Conservation (phyloP, 2,329 filamentous ascomycete genomes). For the Gnomoniopsis smithogilvyi region DNA sequence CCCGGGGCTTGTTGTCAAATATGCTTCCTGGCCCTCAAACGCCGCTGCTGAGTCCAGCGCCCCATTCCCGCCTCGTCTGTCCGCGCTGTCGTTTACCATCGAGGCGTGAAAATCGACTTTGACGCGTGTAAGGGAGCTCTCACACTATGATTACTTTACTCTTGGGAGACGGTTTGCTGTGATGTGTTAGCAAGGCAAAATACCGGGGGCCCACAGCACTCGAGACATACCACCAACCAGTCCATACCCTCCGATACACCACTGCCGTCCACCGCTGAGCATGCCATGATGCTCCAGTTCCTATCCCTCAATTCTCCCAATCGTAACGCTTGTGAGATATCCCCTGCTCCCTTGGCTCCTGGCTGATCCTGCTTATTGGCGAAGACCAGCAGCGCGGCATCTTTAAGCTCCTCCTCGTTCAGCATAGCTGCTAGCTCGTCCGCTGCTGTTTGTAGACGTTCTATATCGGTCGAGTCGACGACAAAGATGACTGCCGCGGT, state of each 20-base stretch:
- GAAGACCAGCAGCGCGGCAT: conserved; percentile 89
- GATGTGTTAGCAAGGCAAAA: conserved; percentile 10
- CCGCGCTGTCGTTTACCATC: background rate
- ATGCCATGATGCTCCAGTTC: conserved; percentile 99
- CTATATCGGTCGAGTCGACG: conserved; percentile 96
- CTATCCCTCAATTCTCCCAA: conserved; percentile 89
- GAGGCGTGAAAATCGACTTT: conserved; percentile 1
- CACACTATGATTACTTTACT: conserved; percentile 24
- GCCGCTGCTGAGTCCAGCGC: conserved; percentile 16
- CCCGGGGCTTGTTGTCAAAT: background rate
- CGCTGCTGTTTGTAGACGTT: conserved; percentile 85
- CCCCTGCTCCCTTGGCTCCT: conserved; percentile 91
- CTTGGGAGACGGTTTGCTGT: conserved; percentile 40
- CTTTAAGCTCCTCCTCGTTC: conserved; percentile 93
- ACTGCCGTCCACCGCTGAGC: conserved; percentile 90
- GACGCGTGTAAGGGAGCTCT: background rate
- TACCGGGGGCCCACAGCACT: background rate
- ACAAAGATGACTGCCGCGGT: conserved; percentile 98
- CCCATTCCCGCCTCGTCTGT: conserved; percentile 7
- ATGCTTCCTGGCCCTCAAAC: conserved; percentile 15
- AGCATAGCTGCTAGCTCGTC: conserved; percentile 95
- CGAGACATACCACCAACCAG: conserved; percentile 78
- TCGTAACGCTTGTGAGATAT: conserved; percentile 91
- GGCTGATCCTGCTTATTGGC: conserved; percentile 99
- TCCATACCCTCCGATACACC: conserved; percentile 98